These are phyloP conservation scores for Gorgonomyces haynaldii DNA, from an alignment of 192 early-diverging fungal species.

Conservation along the genomic window DNA sequence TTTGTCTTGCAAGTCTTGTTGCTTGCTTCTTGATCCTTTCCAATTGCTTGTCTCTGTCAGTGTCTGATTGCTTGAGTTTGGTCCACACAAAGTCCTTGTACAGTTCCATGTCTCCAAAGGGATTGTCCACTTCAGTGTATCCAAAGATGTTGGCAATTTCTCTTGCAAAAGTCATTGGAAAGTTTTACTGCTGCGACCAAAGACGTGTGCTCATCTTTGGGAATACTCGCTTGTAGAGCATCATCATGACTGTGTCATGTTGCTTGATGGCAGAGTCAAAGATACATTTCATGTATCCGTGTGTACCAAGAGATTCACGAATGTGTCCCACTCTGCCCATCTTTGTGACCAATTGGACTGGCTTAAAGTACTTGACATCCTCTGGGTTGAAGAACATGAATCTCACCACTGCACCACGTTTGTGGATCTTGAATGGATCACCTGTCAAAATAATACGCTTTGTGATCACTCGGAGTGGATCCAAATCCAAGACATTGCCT, in stretches of 20 bases:
- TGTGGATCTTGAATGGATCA: constrained; percentile 90
- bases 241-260: constrained; percentile 94
- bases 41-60: not conserved
- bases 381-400: constrained; percentile 96
- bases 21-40: too few species aligned
- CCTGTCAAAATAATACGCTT: constrained; percentile 92
- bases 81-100: not conserved
- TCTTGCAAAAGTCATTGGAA: too few species aligned
- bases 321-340: constrained; percentile 86
- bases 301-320: constrained; percentile 84
- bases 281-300: constrained; percentile 92
- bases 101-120: not conserved
- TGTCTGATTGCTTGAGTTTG: not conserved
- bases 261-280: constrained; percentile 83
- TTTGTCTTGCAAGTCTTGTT: too few species aligned
- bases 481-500: constrained; percentile 61
- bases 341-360: constrained; percentile 87
- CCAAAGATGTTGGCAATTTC: too few species aligned
- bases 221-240: constrained; percentile 90
- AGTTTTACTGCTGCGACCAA: not conserved
- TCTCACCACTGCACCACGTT: constrained; percentile 80
- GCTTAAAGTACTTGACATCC: constrained; percentile 92
- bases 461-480: constrained; percentile 79
- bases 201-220: constrained; percentile 85
- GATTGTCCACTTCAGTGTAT: too few species aligned